Conservation (phyloP, 1,139 yeast genomes). For the Pneumocystis wakefieldiae region DNA sequence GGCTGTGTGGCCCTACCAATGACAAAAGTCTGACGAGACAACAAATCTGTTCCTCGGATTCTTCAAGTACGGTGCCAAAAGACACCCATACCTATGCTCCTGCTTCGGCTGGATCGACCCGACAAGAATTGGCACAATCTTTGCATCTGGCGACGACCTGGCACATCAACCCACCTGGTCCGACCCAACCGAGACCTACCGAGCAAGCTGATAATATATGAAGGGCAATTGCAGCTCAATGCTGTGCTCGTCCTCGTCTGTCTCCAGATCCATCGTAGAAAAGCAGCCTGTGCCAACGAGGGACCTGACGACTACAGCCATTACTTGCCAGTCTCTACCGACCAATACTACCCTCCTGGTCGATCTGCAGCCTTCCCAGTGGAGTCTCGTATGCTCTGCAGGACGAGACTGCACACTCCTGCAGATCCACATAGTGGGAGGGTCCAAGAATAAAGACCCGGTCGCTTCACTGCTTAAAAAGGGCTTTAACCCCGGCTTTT, state of each 20-base stretch:
- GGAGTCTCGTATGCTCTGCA: constrained; percentile 62
- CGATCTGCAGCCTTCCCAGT: constrained; percentile 58
- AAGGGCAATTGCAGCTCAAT: constrained; percentile 91
- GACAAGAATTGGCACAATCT: constrained; percentile 65
- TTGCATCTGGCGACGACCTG: not conserved
- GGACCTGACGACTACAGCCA: not conserved
- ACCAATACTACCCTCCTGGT: constrained; percentile 33
- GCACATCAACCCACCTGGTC: constrained; percentile 24
- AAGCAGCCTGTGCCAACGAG: constrained; percentile 32
- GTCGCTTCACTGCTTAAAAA: constrained; percentile 25
- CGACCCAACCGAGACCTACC: not conserved
- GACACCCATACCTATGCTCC: constrained; percentile 33
- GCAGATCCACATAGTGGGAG: constrained; percentile 51
- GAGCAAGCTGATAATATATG: constrained; percentile 34
- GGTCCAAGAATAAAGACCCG: constrained; percentile 80
- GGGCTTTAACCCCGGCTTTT: not conserved
- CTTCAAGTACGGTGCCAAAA: constrained; percentile 40
- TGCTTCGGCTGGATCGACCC: constrained; percentile 42
- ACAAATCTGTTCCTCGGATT: constrained; percentile 54
- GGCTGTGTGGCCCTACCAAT: constrained; percentile 54
- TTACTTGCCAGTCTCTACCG: constrained; percentile 3
- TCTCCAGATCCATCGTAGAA: constrained; percentile 39
- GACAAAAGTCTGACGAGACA: constrained; percentile 85
- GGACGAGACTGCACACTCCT: constrained; percentile 36
- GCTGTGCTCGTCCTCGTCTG: constrained; percentile 80